Conservation (phyloP, 345 rosid genomes). For the Combretum micranthum region DNA sequence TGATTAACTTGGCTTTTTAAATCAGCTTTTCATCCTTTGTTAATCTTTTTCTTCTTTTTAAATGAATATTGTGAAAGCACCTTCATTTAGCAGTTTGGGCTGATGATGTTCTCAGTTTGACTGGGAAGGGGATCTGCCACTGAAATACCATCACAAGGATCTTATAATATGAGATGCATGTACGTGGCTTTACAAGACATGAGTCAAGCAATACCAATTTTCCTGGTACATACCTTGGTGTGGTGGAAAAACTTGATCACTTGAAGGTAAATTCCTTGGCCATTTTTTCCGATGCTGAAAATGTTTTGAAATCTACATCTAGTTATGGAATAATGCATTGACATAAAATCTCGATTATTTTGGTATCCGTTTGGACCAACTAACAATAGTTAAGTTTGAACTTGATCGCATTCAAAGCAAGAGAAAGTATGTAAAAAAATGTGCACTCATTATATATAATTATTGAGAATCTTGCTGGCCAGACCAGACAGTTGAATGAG, state of each 20-base stretch:
- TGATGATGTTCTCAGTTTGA: constrained; percentile 61
- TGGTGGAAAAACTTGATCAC: constrained; percentile 89
- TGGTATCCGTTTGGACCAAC: too few relatives aligned
- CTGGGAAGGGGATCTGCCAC: constrained; percentile 95
- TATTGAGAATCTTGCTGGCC: not conserved
- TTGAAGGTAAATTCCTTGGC: constrained; percentile 54
- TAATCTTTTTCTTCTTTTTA: not conserved
- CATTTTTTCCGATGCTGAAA: not conserved
- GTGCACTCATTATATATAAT: not conserved
- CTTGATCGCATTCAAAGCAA: not conserved
- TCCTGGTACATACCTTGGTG: constrained; percentile 85
- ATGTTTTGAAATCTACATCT: too few relatives aligned
- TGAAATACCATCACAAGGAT: constrained; percentile 63
- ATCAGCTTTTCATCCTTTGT: not conserved
- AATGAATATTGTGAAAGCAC: not conserved
- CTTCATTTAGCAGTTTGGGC: constrained; percentile 4
- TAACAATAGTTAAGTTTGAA: too few relatives aligned
- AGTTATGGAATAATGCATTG: too few relatives aligned
- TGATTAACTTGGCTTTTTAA: too few relatives aligned
- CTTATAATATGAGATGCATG: constrained; percentile 93
- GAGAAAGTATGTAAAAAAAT: not conserved
- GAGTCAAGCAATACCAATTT: constrained; percentile 63
- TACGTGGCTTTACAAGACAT: constrained; percentile 83
- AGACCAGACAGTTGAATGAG: too few relatives aligned
- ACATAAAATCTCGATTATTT: too few relatives aligned